A percentile compares a stretch with the other conserved stretches of the same genome.
Conservation (phyloP, 768 basidiomycete genomes). For the Xanthoconium stramineum region DNA sequence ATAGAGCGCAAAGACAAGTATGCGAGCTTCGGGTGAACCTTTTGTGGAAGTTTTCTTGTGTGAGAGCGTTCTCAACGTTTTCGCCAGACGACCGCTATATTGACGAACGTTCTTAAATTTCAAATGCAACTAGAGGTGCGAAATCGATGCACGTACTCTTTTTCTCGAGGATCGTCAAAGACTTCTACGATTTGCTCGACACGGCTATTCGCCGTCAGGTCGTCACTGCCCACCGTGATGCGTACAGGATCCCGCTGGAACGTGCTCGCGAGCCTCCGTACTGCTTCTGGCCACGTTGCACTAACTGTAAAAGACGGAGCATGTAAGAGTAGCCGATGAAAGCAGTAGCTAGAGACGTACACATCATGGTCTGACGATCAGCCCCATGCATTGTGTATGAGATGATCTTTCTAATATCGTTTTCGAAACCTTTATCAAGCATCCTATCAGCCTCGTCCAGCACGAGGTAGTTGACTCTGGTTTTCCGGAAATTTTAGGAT, state of each 20-base stretch:
- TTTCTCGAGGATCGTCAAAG: constrained; percentile 77
- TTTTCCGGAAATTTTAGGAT: background rate
- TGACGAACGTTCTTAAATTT: background rate
- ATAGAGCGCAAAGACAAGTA: constrained; percentile 93
- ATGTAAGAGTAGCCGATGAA: background rate
- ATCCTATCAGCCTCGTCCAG: constrained; percentile 98
- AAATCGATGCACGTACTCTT: constrained; percentile 61
- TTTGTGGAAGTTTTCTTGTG: constrained; percentile 61
- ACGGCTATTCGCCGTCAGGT: constrained; percentile 88
- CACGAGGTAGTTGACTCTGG: constrained; percentile 85
- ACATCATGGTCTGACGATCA: constrained; percentile 92
- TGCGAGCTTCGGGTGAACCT: constrained; percentile 54
- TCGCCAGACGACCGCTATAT: constrained; percentile 55
- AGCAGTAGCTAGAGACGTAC: constrained; percentile 44
- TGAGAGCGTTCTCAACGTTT: constrained; percentile 49
- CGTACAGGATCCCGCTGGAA: constrained; percentile 84
- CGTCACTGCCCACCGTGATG: constrained; percentile 94
- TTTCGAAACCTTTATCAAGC: constrained; percentile 98
- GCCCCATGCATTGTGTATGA: constrained; percentile 60
- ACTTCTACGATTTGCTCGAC: constrained; percentile 95
- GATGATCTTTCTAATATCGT: constrained; percentile 92
- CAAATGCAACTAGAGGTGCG: background rate
- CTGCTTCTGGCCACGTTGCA: constrained; percentile 97
- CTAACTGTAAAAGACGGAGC: constrained; percentile 56
- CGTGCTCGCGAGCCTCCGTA: constrained; percentile 81